Percentiles rank a stretch among this genome's conserved stretches.
These are phyloP conservation scores for Ilyonectria sp. DNA, from an alignment of 2,329 filamentous ascomycete genomes.

Conservation along the genomic window DNA sequence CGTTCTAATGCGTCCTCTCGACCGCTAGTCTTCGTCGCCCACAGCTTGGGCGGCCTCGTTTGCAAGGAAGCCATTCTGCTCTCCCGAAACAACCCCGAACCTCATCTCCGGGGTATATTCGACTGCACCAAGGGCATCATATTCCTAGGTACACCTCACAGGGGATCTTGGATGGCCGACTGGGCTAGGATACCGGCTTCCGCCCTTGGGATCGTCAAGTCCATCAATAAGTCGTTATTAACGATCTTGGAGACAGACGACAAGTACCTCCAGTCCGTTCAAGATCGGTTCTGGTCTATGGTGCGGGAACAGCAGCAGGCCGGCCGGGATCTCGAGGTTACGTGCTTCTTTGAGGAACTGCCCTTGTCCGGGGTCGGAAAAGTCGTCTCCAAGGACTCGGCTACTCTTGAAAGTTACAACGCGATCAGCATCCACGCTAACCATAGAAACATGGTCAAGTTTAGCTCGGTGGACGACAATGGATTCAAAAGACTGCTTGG, in stretches of 20 bases:
- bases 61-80: slow-evolving; percentile 55
- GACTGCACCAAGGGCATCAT: slow-evolving; percentile 47
- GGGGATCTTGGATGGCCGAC: slow-evolving; percentile 52
- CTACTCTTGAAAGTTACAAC: slow-evolving; percentile 49
- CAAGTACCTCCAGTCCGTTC: slow-evolving; percentile 47
- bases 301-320: slow-evolving; percentile 39
- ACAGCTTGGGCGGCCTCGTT: slow-evolving; percentile 58
- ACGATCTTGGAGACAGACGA: slow-evolving; percentile 41
- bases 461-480: slow-evolving; percentile 46
- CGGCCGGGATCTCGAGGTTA: slow-evolving; percentile 43
- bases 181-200: slow-evolving; percentile 52
- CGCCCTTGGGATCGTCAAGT: slow-evolving; percentile 50
- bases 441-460: slow-evolving; percentile 54
- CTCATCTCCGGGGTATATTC: slow-evolving; percentile 50
- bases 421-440: slow-evolving; percentile 49
- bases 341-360: slow-evolving; percentile 56
- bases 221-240: slow-evolving; percentile 51
- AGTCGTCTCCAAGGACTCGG: slow-evolving; percentile 51
- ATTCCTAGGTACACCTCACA: slow-evolving; percentile 58
- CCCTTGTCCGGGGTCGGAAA: slow-evolving; percentile 42
- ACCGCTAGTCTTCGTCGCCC: slow-evolving; percentile 54
- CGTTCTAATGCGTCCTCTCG: slow-evolving; percentile 35
- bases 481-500: slow-evolving; percentile 49
- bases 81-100: slow-evolving; percentile 51
- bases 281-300: slow-evolving; percentile 44